Evolutionary conservation across 192 early-diverging fungal genomes (phyloP).

Genomic region (Podila epicladia): DNA sequence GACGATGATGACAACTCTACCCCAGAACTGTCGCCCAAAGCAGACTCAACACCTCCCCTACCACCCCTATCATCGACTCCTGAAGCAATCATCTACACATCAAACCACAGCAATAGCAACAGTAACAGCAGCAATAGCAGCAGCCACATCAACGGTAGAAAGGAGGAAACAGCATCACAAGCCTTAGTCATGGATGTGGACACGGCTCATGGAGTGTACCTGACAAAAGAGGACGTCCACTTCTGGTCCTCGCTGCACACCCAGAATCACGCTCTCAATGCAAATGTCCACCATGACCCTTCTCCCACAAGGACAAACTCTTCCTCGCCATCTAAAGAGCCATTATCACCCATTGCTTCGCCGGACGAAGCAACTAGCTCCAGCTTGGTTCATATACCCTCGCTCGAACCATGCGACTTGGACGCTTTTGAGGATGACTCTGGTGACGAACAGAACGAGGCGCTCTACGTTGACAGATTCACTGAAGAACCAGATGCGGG

Average conservation of each 20-base stretch:
- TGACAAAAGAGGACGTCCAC: not conserved
- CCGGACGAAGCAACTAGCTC: not conserved
- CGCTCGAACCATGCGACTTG: not conserved
- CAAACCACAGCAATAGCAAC: not conserved
- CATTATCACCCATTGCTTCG: not conserved
- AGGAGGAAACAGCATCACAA: no score
- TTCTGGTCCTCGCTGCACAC: not conserved
- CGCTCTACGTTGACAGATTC: slow-evolving; percentile 3
- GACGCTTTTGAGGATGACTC: slow-evolving; percentile 18
- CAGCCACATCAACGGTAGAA: not conserved
- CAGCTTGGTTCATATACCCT: not conserved
- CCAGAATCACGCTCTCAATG: not conserved
- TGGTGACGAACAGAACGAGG: slow-evolving; percentile 10
- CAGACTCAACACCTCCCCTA: not conserved
- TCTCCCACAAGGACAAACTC: not conserved
- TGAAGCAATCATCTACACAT: not conserved
- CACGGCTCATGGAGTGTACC: not conserved
- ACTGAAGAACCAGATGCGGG: slow-evolving; percentile 42
- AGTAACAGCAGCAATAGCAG: not conserved
- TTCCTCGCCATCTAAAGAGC: not conserved
- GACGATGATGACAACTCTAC: no score
- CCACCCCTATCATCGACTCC: not conserved
- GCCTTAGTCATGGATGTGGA: not conserved
- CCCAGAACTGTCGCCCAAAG: not conserved
- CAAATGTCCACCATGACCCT: not conserved